Base-by-base conservation (phyloP, 2,329 filamentous ascomycete species). In the Endoconidiophora laricicola region DNA sequence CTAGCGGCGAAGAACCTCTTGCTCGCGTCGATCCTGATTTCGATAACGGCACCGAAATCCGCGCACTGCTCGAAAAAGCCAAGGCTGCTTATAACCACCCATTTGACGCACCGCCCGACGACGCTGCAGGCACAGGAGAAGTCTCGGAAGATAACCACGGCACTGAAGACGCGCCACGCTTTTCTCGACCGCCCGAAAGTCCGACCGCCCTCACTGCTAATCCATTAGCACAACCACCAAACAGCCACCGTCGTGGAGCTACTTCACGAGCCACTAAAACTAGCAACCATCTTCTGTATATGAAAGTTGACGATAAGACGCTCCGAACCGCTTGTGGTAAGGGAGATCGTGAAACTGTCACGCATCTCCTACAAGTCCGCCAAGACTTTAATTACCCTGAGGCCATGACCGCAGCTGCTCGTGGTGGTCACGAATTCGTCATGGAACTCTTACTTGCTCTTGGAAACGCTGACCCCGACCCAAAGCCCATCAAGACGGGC, bases 1-100 rank as follows among this genome's bases (percentile, higher is more conserved):
- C 86, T n/a, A 83, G 87, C 58, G 91, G 91, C 4, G 83, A 94
- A 60, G 86, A 94, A 59, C 90, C 91, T 0, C 75, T 94, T 29
- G 88, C 95, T 57, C 75, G 91, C 51, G 76, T 95, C 9, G 78
- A 77, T 29, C 74, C 80, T 6, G 81, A 88, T 40, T 69, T 78
- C 6, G 84, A 93, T 2, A 81, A 91, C 54, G 80, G 78, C n/a
- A 75, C 79, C 14, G 84, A 87, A 54, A 91, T 95, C 39, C 79
- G 85, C 49, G 74, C 70, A 12, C 73, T 78, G 18, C 40, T 53
- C 14, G 47, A 50, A 44, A 53, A 50, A 10, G 51, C 51, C 18
- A 53, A 49, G 38, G 51, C 47, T 29, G 46, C 47, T 9, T 53
- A 49, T 33, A 47, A 48, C 9, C 51, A 50, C 16, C 47, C 47